Evolutionary conservation across 345 rosid species (phyloP).

Genomic region (Lumnitzera littorea): DNA sequence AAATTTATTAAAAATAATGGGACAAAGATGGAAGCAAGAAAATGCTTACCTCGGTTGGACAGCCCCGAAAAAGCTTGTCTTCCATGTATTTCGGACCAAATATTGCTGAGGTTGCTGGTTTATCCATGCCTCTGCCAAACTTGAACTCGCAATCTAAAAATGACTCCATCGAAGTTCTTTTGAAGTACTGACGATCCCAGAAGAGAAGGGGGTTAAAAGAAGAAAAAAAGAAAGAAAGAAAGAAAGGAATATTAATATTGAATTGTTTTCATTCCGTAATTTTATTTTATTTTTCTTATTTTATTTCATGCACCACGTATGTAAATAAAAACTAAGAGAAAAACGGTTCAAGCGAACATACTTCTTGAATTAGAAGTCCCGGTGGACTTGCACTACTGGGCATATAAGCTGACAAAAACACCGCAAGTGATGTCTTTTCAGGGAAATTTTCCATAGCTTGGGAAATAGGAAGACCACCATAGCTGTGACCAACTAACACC

Average conservation of each 20-base stretch:
- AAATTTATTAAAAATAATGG: too few species aligned
- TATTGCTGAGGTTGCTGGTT: conserved; percentile 12
- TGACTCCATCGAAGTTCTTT: not conserved
- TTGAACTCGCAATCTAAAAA: conserved; percentile 10
- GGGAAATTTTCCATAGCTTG: conserved; percentile 40
- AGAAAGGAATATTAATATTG: too few species aligned
- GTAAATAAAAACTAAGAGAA: too few species aligned
- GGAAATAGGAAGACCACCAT: conserved; percentile 25
- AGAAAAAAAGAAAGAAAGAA: too few species aligned
- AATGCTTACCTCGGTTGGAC: conserved; percentile 4
- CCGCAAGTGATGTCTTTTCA: conserved; percentile 23
- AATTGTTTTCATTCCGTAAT: too few species aligned
- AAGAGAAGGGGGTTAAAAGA: too few species aligned
- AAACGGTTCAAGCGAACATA: too few species aligned
- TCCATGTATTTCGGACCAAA: conserved; percentile 15
- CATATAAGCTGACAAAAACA: conserved; percentile 25
- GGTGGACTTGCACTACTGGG: not conserved
- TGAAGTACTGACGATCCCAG: not conserved
- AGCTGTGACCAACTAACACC: conserved; percentile 33
- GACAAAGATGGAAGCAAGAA: too few species aligned
- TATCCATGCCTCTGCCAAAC: conserved; percentile 9
- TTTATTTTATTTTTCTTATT: too few species aligned
- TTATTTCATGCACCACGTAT: too few species aligned
- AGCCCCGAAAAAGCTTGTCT: not conserved
- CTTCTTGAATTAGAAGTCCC: too few species aligned